Base-by-base conservation (phyloP, 805 yeast genomes). In the Lipomyces sp. region DNA sequence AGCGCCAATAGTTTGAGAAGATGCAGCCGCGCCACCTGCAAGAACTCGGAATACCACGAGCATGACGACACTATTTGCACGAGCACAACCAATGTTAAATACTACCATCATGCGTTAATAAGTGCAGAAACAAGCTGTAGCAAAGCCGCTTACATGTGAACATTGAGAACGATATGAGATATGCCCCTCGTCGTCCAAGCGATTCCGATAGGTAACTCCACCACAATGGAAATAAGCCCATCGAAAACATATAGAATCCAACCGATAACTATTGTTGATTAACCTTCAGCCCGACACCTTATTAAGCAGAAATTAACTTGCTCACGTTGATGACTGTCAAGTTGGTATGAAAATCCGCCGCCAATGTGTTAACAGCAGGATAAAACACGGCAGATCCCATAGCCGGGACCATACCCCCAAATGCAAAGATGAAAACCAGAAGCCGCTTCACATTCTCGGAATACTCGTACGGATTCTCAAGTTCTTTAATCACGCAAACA, bases 1-100 rank as follows among this genome's bases (percentile, higher is more conserved):
- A 0, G 97, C 97, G 3, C 97, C 97, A 35, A 91, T 91, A 24
- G 93, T 85, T 75, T 92, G 97, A 0, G 92, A 97, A 53, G 92
- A 85, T 0, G 95, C 95, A 1, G 93, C 88, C 66, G 88, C 85
- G 0, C 92, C 97, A 62, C 97, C 96, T 55, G 89, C 81, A 0
- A 91, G 76, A 3, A 89, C 84, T 71, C 97, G 81, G 63, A 91
- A 84, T 1, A 85, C 86, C 70, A 90, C 89, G 58, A 92, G 82
- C 62, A 86, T 80, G 0, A 82, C 82, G 39, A 91, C 87, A 63
- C 78, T 81, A 1, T 86, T 88, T 0, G 92, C 80, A 33, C 88
- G 77, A 0, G 96, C 86, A 72, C 90, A 84, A 1, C 95, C 96
- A 29, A 92, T 82, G 32, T 88, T 83, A 72, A 91, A 91, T 11